phyloP scores from a whole-genome alignment of 306 rosid genomes.

The Luffa aegyptiaca region DNA sequence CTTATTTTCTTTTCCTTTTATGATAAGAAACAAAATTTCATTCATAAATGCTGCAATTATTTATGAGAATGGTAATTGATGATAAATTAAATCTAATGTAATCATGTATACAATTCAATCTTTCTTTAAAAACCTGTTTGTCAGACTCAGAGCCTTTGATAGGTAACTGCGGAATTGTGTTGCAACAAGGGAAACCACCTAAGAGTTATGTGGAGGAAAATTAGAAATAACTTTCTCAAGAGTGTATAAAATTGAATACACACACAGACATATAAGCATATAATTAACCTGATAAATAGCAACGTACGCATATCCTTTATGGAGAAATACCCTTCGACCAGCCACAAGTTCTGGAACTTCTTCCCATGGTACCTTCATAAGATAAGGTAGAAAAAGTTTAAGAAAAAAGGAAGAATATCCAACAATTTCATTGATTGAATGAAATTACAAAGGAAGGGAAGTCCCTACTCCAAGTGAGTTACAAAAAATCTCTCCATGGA shows the following conservation, averaged over 20 bases:
- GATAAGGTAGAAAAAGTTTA: constrained; percentile 1
- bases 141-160: constrained; percentile 68
- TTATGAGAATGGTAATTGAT: neutral
- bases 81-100: neutral
- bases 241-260: constrained; percentile 7
- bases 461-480: too few relatives aligned
- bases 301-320: constrained; percentile 72
- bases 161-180: constrained; percentile 74
- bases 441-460: too few relatives aligned
- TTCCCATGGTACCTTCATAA: constrained; percentile 78
- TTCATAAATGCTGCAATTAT: neutral
- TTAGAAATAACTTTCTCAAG: neutral
- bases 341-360: constrained; percentile 96
- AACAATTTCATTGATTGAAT: neutral
- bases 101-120: neutral
- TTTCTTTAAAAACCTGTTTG: constrained; percentile 57
- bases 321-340: constrained; percentile 68
- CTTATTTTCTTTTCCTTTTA: neutral
- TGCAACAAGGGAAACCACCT: constrained; percentile 78
- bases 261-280: neutral
- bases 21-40: neutral
- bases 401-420: constrained; percentile 1
- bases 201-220: constrained; percentile 1
- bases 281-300: constrained; percentile 73
- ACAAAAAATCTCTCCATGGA: too few relatives aligned